These are phyloP conservation scores for Geotrichum klebahnii DNA, from an alignment of 1,139 yeast genomes.

Conservation along the genomic window DNA sequence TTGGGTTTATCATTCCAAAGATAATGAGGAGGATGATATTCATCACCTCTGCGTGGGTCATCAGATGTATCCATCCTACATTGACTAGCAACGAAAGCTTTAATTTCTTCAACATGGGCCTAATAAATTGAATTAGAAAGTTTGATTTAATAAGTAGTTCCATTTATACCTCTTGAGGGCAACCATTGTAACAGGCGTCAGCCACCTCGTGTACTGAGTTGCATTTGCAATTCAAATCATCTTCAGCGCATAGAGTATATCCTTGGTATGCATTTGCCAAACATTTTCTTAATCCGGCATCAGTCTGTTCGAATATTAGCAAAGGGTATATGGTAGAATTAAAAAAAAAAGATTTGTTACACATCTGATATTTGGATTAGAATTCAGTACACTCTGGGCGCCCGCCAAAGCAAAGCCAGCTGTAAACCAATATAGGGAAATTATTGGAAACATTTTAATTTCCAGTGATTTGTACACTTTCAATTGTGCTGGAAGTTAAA, in stretches of 20 bases:
- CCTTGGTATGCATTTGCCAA: slow-evolving; percentile 17
- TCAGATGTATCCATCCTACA: slow-evolving; percentile 2
- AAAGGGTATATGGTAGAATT: background rate
- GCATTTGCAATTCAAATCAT: slow-evolving; percentile 28
- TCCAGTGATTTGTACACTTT: no score
- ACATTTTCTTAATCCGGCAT: slow-evolving; percentile 10
- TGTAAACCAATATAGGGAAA: background rate
- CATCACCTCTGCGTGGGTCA: background rate
- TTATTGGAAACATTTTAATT: background rate
- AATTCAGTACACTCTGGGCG: background rate
- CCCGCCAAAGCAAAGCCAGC: background rate
- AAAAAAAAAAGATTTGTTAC: slow-evolving; percentile 14
- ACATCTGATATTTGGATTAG: slow-evolving; percentile 31
- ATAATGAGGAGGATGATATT: slow-evolving; percentile 6
- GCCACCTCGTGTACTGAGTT: slow-evolving; percentile 25
- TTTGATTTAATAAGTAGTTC: background rate
- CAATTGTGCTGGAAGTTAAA: slow-evolving; percentile 3
- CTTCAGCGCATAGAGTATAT: slow-evolving; percentile 24
- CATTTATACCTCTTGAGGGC: slow-evolving; percentile 24
- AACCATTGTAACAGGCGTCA: slow-evolving; percentile 23
- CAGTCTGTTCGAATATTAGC: background rate
- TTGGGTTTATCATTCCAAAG: background rate
- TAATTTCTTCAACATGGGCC: slow-evolving; percentile 7
- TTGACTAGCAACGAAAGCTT: slow-evolving; percentile 9
- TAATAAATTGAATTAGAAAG: background rate